Base-by-base conservation (phyloP, 176 grass and related monocot species). In the Sorghum bicolor region DNA sequence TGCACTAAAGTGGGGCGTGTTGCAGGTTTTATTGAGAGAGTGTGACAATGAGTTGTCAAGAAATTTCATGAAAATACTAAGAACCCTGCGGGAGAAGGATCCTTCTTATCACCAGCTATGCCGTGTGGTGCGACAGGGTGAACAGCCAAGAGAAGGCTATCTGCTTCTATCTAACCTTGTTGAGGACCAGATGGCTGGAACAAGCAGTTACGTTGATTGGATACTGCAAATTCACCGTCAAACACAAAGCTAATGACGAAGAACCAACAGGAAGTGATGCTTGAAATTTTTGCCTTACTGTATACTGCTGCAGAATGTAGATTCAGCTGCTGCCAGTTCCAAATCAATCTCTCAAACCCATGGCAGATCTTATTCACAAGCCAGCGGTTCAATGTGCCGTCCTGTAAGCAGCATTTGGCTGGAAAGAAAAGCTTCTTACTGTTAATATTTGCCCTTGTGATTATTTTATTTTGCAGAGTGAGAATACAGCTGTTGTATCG, bases 91-190 rank as follows among this genome's bases (percentile, higher is more conserved):
- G 77, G 88, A 94, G 40, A 88, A 89, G 83, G 77, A 99, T 83
- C 67, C 73, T 69, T 96, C 93, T 1, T 90, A 78, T 63, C 86
- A 91, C 62, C 93, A 94, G 72, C 86, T 92, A 37, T 79, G 90
- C n/a, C 91, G 88, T 2, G 86, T 96, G 28, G 87, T 99, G 81
- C 91, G 91, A 48, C 91, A 99, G 69, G 93, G 93, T 16, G 97
- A 99, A 83, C 96, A 95, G 50, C 97, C 97, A 67, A 96, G 97
- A 77, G 93, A 99, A 81, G 86, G 88, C 65, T 89, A 91, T 73
- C 84, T 99, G 82, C 78, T 99, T 91, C 88, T 96, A 29, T 87
- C 87, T 53, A 99, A 94, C 75, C 90, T 99, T 13, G 64, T 94
- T 3, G 97, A 99, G 80, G 97, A 99, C 77, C 97, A 96, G 87